A percentile compares a stretch with the other conserved stretches of the same genome.
Conservation (phyloP, 495 filamentous ascomycete genomes). For the Cercophora sp. region DNA sequence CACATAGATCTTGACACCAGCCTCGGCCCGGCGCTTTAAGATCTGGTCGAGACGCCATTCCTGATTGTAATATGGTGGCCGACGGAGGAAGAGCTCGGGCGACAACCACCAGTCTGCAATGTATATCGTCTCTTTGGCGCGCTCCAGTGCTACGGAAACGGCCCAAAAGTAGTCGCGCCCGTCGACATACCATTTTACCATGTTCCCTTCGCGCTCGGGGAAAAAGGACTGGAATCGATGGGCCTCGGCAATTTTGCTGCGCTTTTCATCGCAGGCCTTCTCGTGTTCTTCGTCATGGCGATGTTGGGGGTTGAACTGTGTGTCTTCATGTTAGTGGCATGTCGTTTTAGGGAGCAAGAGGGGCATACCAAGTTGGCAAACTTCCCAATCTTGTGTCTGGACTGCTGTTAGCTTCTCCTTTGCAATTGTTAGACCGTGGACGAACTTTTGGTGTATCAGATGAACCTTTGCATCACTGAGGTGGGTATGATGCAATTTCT, state of each 20-base stretch:
- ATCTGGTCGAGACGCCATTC: slow-evolving; percentile 86
- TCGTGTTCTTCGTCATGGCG: slow-evolving; percentile 95
- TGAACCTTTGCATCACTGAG: slow-evolving; percentile 46
- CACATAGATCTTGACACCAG: slow-evolving; percentile 90
- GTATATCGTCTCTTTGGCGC: slow-evolving; percentile 88
- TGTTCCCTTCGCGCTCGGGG: slow-evolving; percentile 76
- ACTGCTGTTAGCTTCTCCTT: neutral
- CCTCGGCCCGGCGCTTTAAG: slow-evolving; percentile 83
- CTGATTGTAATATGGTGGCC: slow-evolving; percentile 74
- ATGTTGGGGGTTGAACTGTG: slow-evolving; percentile 78
- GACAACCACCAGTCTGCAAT: slow-evolving; percentile 97
- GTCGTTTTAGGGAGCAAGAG: slow-evolving; percentile 3
- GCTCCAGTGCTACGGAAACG: slow-evolving; percentile 79
- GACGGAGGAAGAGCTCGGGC: slow-evolving; percentile 84
- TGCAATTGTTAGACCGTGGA: neutral
- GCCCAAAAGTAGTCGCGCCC: slow-evolving; percentile 91
- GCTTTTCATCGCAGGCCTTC: slow-evolving; percentile 73
- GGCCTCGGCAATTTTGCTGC: slow-evolving; percentile 62
- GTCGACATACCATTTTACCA: slow-evolving; percentile 96
- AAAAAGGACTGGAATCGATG: slow-evolving; percentile 88
- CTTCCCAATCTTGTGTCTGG: slow-evolving; percentile 52
- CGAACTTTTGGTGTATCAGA: slow-evolving; percentile 47
- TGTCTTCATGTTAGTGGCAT: too few species aligned
- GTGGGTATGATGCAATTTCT: slow-evolving; percentile 45
- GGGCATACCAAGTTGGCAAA: slow-evolving; percentile 46